Evolutionary conservation across 2,329 filamentous ascomycete species (phyloP), one percentile per base, ranked within the genome.

Genomic region (Elsinoe ampelina): DNA sequence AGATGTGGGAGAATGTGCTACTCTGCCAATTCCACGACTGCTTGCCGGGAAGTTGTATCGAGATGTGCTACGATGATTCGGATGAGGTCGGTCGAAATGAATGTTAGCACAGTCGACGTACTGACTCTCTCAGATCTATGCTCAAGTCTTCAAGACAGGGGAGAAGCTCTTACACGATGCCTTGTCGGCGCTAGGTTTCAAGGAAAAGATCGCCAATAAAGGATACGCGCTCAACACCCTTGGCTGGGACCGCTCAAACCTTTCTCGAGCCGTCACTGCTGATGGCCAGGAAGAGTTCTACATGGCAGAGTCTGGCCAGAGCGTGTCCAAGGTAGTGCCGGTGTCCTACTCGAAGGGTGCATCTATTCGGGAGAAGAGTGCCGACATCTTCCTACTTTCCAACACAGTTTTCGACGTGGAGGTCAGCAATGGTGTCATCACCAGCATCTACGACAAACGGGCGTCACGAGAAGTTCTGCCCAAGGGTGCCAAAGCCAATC

Each of bases 1-100:
- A 86, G 58, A 95, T 98, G 84, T 98, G 93, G 93, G 92, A 97
- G 74, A 80, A 81, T 57, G 86, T 92, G 2, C 78, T 97, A 20
- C 81, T 97, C 22, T 97, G 92, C 63, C 93, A 98, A 66, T 98
- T 98, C 77, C 93, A 98, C 63, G 93, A 98, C 68, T 97, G 93
- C 68, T 78, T 98, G 54, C 93, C 93, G 0, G 93, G 93, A 57
- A 96, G 89, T 68, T 88, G 84, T 34, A 97, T 98, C 64, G 91
- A 95, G 70, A 96, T 97, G 90, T 95, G 90, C 71, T 97, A 97
- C 65, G 89, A 95, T 69, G 93, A 98, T 68, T 95, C 91, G 2
- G 87, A 95, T 67, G 81, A 90, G 79, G 74, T 75, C 63, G 50
- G 68, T 61, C 19, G 12, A 10, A 47, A 22, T 3, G 20, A 7